phyloP scores from a whole-genome alignment of 148 eudicot genomes.

The Cornus kousa region DNA sequence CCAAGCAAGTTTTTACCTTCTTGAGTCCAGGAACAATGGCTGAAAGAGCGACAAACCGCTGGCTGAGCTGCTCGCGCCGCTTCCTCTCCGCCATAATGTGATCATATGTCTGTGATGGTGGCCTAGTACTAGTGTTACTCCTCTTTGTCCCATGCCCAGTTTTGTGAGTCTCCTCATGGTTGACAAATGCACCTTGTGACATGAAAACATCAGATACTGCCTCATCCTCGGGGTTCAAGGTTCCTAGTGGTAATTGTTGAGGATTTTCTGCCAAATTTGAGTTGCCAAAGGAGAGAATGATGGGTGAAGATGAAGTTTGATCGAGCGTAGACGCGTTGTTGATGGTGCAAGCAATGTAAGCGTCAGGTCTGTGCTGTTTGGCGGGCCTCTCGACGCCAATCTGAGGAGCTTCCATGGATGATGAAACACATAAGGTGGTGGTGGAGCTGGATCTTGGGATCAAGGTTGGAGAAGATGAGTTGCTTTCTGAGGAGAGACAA shows the following conservation, averaged over 20 bases:
- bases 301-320: neutral
- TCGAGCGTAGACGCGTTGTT: neutral
- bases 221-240: constrained; percentile 1
- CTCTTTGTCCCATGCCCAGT: neutral
- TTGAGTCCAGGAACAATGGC: constrained; percentile 25
- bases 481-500: constrained; percentile 14
- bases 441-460: constrained; percentile 7
- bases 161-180: neutral
- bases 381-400: neutral
- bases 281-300: constrained; percentile 2
- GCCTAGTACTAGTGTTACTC: constrained; percentile 12
- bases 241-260: neutral
- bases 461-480: constrained; percentile 7
- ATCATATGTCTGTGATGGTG: constrained; percentile 17
- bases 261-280: neutral
- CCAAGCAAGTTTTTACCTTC: constrained; percentile 8
- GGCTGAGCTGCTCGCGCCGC: constrained; percentile 22
- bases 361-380: constrained; percentile 6
- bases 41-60: constrained; percentile 18
- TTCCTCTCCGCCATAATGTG: constrained; percentile 21
- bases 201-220: neutral
- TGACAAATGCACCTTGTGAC: neutral
- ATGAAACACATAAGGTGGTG: constrained; percentile 1
- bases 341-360: neutral
- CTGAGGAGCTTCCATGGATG: constrained; percentile 1